These are phyloP conservation scores for Paramyrothecium sp. DNA, from an alignment of 2,329 filamentous ascomycete genomes.

Conservation along the genomic window DNA sequence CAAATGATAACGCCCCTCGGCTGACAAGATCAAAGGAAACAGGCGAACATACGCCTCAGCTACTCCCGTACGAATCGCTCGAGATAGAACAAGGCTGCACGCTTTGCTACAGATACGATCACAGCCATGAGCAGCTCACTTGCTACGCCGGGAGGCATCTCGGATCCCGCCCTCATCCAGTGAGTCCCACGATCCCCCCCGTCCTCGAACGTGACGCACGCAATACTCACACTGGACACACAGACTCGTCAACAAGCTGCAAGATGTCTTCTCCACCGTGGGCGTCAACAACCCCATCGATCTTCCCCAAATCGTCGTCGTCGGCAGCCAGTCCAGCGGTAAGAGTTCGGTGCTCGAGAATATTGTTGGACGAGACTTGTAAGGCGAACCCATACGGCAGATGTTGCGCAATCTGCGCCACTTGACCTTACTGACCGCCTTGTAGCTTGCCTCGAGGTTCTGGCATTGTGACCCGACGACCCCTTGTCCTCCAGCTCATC, in stretches of 20 bases:
- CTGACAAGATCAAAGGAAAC: not conserved
- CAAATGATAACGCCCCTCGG: not conserved
- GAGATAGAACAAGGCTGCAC: not conserved
- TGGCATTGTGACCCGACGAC: constrained; percentile 94
- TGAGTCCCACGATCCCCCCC: constrained; percentile 29
- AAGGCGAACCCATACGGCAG: constrained; percentile 38
- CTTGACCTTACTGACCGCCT: no score
- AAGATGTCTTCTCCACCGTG: constrained; percentile 98
- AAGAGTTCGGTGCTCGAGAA: constrained; percentile 99
- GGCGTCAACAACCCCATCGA: constrained; percentile 99
- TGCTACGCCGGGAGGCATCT: constrained; percentile 56
- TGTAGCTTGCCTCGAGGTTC: constrained; percentile 89
- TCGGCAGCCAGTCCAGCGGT: constrained; percentile 97
- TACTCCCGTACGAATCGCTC: not conserved
- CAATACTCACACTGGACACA: constrained; percentile 15
- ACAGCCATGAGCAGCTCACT: constrained; percentile 34
- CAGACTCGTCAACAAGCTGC: constrained; percentile 94
- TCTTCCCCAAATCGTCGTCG: constrained; percentile 95
- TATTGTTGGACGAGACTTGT: constrained; percentile 99
- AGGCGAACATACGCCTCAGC: not conserved
- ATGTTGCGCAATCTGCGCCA: no score
- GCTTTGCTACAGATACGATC: not conserved
- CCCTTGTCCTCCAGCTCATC: constrained; percentile 96
- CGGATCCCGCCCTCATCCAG: constrained; percentile 67
- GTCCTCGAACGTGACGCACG: constrained; percentile 11